These are phyloP conservation scores for Aspergillus quadricinctus DNA, from an alignment of 2,329 filamentous ascomycete genomes.

Conservation along the genomic window DNA sequence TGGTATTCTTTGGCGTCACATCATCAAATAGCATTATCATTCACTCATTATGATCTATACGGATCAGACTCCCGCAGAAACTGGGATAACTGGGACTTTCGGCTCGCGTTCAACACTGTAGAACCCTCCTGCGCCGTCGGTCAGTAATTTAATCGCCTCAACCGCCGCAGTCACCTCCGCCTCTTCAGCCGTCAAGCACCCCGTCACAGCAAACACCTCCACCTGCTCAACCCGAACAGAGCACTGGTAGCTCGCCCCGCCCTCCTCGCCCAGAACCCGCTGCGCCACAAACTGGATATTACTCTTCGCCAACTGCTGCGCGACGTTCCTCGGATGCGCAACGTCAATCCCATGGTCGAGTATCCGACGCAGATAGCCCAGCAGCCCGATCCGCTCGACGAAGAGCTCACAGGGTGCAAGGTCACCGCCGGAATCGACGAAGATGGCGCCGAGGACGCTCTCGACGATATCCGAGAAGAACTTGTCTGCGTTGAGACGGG, in stretches of 20 bases:
- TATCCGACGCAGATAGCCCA: constrained; percentile 59
- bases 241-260: constrained; percentile 18
- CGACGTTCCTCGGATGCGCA: constrained; percentile 61
- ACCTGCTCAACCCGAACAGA: constrained; percentile 11
- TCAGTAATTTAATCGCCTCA: constrained; percentile 13
- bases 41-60: not conserved
- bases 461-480: constrained; percentile 83
- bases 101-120: not conserved
- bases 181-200: constrained; percentile 25
- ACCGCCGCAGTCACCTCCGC: constrained; percentile 26
- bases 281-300: constrained; percentile 14
- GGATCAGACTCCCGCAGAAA: not conserved
- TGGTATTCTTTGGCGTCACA: not conserved
- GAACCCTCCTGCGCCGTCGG: not conserved
- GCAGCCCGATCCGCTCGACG: constrained; percentile 60
- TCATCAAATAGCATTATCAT: not conserved
- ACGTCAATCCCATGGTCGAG: constrained; percentile 54
- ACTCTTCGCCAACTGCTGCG: constrained; percentile 54
- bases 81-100: not conserved
- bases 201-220: constrained; percentile 17
- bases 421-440: constrained; percentile 67
- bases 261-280: constrained; percentile 10
- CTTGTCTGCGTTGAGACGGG: constrained; percentile 64
- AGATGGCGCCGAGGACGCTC: constrained; percentile 74
- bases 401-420: constrained; percentile 58